These are phyloP conservation scores for Microsporum canis DNA, from an alignment of 2,329 filamentous ascomycete species.

Conservation along the genomic window DNA sequence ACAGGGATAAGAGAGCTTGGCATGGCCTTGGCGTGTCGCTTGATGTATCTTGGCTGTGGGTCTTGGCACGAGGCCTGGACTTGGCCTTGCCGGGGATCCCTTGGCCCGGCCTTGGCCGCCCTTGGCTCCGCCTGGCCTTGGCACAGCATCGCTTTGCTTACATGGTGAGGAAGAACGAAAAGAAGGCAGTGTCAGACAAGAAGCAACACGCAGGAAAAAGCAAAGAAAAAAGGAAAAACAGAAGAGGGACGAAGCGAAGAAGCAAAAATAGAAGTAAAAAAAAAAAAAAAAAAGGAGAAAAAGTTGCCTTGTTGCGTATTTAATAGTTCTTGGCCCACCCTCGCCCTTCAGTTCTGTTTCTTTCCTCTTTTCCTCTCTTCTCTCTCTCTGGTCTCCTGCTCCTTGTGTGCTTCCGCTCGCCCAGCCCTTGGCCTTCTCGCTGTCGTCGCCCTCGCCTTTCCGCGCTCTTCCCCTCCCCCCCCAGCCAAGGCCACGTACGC, in stretches of 20 bases:
- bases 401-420: not conserved
- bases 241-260: not conserved
- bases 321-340: too few relatives aligned
- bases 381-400: not conserved
- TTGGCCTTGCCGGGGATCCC: slow-evolving; percentile 10
- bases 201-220: not conserved
- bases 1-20: not conserved
- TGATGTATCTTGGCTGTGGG: not conserved
- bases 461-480: not conserved
- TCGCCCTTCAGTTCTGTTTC: not conserved
- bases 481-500: not conserved
- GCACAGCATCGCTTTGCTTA: not conserved
- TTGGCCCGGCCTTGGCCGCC: slow-evolving; percentile 12
- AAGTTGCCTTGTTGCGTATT: not conserved
- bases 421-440: not conserved
- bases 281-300: not conserved
- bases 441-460: not conserved
- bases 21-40: not conserved
- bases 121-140: slow-evolving; percentile 11
- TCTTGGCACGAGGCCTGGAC: slow-evolving; percentile 10
- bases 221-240: not conserved
- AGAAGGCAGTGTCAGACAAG: not conserved
- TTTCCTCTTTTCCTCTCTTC: not conserved
- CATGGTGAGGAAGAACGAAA: not conserved
- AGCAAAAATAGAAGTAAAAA: not conserved